Conservation (phyloP, 164 flowering plant species). For the Nymphaea thermarum region DNA sequence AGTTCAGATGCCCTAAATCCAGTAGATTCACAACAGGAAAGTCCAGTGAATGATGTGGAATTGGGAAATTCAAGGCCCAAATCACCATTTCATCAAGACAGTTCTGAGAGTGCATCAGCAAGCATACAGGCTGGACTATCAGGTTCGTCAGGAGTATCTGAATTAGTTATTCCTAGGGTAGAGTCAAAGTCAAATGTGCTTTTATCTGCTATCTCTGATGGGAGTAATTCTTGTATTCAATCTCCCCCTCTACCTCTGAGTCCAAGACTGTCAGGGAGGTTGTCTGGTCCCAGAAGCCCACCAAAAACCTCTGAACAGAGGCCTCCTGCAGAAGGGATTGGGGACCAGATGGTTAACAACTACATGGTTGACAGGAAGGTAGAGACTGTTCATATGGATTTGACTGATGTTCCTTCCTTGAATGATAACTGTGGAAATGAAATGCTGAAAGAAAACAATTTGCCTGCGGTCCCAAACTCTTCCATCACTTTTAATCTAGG, state of each 20-base stretch:
- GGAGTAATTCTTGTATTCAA: constrained; percentile 23
- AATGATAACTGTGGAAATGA: constrained; percentile 34
- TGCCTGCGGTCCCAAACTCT: constrained; percentile 23
- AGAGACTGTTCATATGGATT: constrained; percentile 11
- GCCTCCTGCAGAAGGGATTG: constrained; percentile 6
- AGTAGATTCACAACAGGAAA: constrained; percentile 3
- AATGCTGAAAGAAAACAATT: constrained; percentile 40
- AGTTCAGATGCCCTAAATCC: constrained; percentile 22
- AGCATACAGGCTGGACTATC: constrained; percentile 21
- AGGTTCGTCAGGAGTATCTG: constrained; percentile 19
- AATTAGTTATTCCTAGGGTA: not conserved
- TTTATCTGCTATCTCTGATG: constrained; percentile 14
- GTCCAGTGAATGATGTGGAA: constrained; percentile 7
- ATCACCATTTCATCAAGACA: constrained; percentile 14
- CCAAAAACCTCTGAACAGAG: constrained; percentile 32
- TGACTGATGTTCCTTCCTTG: constrained; percentile 28
- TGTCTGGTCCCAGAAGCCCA: constrained; percentile 41
- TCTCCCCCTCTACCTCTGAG: constrained; percentile 57
- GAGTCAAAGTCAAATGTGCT: not conserved
- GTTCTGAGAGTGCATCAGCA: constrained; percentile 22
- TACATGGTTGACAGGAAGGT: no score
- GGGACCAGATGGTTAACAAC: not conserved
- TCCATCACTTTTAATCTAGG: constrained; percentile 35
- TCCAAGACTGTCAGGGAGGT: constrained; percentile 53
- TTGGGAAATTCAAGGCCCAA: constrained; percentile 17